These are phyloP conservation scores for Cryptococcus deneoformans DNA, from an alignment of 1,284 basidiomycete species.

Conservation along the genomic window DNA sequence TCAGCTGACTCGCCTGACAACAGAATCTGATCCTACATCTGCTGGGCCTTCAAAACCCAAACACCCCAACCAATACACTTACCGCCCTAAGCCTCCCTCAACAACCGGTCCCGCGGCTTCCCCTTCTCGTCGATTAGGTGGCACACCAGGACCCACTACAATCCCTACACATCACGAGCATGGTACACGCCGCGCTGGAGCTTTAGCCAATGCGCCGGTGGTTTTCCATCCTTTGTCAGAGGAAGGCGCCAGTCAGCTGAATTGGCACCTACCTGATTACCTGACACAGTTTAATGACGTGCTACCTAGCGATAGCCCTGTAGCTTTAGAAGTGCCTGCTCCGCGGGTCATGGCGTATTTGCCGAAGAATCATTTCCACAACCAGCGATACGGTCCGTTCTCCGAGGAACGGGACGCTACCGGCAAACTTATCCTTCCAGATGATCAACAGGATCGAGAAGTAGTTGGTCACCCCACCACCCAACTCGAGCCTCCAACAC, in stretches of 20 bases:
- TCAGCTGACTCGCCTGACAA: background rate
- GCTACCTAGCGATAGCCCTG: conserved; percentile 70
- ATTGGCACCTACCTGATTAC: conserved; percentile 93
- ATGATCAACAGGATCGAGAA: conserved; percentile 27
- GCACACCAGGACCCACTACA: conserved; percentile 8
- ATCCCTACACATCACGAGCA: conserved; percentile 38
- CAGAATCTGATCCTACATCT: conserved; percentile 1
- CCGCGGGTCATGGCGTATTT: conserved; percentile 30
- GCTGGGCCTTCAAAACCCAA: conserved; percentile 35
- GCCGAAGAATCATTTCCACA: conserved; percentile 35
- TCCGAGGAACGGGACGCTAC: conserved; percentile 32
- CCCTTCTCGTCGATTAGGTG: conserved; percentile 3
- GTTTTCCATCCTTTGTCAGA: conserved; percentile 25
- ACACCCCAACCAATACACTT: conserved; percentile 61
- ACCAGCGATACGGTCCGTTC: conserved; percentile 38
- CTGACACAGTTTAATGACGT: conserved; percentile 81
- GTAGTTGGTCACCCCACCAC: conserved; percentile 42
- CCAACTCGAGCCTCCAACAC: conserved; percentile 76
- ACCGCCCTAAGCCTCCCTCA: conserved; percentile 52
- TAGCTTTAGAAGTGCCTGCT: conserved; percentile 67
- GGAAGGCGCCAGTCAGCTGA: conserved; percentile 45
- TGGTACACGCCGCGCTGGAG: conserved; percentile 48
- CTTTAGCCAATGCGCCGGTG: conserved; percentile 31
- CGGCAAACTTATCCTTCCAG: conserved; percentile 31
- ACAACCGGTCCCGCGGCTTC: conserved; percentile 2